These are phyloP conservation scores for Biscutella auriculata DNA, from an alignment of 441 rosid genomes.

Conservation along the genomic window DNA sequence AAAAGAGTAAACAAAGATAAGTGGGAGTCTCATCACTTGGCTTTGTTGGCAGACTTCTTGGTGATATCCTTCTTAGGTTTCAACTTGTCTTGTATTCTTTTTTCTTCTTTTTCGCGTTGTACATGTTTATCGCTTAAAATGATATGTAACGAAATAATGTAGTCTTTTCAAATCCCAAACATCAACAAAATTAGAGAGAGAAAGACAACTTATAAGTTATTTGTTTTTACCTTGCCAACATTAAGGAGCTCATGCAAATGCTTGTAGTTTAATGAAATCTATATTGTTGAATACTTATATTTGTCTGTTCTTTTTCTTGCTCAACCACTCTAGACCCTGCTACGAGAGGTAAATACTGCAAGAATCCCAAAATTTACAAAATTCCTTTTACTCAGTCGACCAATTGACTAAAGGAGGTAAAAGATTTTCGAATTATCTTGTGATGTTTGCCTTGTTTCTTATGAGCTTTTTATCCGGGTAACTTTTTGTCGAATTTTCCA, in stretches of 20 bases:
- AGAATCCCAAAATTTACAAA: neutral
- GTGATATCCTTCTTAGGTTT: conserved; percentile 43
- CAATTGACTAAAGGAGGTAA: neutral
- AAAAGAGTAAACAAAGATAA: neutral
- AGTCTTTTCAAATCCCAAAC: neutral
- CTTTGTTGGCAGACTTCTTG: conserved; percentile 38
- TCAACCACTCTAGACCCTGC: conserved; percentile 45
- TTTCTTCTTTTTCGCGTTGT: conserved; percentile 67
- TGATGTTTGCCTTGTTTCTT: conserved; percentile 73
- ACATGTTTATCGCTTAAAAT: conserved; percentile 61
- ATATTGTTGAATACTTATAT: conserved; percentile 67
- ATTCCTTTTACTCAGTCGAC: neutral
- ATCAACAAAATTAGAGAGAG: neutral
- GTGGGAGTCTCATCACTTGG: conserved; percentile 21
- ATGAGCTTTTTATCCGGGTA: conserved; percentile 67
- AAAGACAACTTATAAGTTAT: neutral
- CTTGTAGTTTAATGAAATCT: conserved; percentile 39
- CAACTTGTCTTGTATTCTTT: conserved; percentile 46
- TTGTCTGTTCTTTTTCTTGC: conserved; percentile 68
- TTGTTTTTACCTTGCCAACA: conserved; percentile 49
- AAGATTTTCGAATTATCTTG: conserved; percentile 37
- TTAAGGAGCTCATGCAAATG: conserved; percentile 83
- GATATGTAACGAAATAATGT: neutral
- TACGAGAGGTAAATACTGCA: conserved; percentile 75
- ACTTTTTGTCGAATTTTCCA: conserved; percentile 86